Conservation (phyloP, 1,139 yeast species). For the Arxiozyma telluris region DNA sequence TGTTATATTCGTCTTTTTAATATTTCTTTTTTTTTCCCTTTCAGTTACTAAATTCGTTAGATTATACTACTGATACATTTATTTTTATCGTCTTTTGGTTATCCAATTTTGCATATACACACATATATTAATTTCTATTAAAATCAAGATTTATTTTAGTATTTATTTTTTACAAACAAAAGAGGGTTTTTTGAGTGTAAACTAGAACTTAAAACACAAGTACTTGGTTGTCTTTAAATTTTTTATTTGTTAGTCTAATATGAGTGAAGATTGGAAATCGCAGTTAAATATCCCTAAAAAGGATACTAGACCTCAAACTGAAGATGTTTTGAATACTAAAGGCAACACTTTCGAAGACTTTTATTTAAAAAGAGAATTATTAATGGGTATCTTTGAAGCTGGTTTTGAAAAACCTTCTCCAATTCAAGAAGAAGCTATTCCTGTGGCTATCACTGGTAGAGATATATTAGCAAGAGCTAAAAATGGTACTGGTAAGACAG, state of each 20-base stretch:
- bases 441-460: conserved; percentile 90
- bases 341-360: conserved; percentile 91
- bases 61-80: neutral
- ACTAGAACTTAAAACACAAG: neutral
- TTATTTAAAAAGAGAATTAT: conserved; percentile 78
- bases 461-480: conserved; percentile 97
- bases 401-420: conserved; percentile 99
- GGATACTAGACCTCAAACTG: conserved; percentile 92
- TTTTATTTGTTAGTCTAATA: neutral
- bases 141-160: no score
- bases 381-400: conserved; percentile 98
- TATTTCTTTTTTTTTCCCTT: no score
- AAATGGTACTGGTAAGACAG: conserved; percentile 98
- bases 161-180: neutral
- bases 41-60: neutral
- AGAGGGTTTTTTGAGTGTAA: no score
- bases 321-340: conserved; percentile 86
- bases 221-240: no score
- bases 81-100: no score
- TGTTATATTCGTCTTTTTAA: no score
- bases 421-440: conserved; percentile 94
- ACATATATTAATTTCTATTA: neutral
- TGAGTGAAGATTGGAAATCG: conserved; percentile 50
- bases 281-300: conserved; percentile 66
- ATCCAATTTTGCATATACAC: neutral